Percentiles rank a stretch among this genome's conserved stretches.
These are phyloP conservation scores for Corylus heterophylla DNA, from an alignment of 306 rosid species.

Conservation along the genomic window DNA sequence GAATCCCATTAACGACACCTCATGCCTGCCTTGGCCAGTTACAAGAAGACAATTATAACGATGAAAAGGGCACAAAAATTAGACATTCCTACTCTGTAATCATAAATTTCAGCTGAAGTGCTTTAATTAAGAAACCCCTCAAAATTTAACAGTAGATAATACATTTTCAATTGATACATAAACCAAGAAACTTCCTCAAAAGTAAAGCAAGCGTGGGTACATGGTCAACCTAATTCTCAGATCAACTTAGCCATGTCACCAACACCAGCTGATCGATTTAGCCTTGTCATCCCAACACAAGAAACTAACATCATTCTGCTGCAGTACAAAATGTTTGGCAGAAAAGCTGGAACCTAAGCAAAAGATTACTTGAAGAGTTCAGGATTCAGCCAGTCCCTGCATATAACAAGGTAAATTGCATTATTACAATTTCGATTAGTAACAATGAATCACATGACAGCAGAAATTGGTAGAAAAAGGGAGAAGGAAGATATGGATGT, in stretches of 20 bases:
- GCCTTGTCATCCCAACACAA: constrained; percentile 20
- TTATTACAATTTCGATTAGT: neutral
- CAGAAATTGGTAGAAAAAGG: neutral
- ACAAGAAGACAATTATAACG: neutral
- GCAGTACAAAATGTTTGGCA: constrained; percentile 14
- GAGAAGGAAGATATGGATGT: neutral
- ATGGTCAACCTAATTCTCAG: neutral
- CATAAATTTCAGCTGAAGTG: neutral
- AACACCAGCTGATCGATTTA: neutral
- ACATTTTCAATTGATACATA: neutral
- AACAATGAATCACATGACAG: neutral
- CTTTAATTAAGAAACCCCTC: neutral
- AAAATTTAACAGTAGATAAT: neutral
- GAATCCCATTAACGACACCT: neutral
- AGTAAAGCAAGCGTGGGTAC: neutral
- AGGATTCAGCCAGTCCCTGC: constrained; percentile 96
- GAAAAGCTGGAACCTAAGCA: constrained; percentile 17
- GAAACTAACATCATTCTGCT: constrained; percentile 28
- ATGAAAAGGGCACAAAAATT: neutral
- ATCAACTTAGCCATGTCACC: neutral
- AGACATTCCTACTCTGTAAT: neutral
- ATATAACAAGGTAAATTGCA: constrained; percentile 8
- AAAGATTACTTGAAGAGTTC: constrained; percentile 70
- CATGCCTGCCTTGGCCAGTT: neutral
- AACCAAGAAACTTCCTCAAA: constrained; percentile 1